These are phyloP conservation scores for Physcomitrellopsis africana DNA, from an alignment of 225 moss, liverwort and hornwort species.

Conservation along the genomic window DNA sequence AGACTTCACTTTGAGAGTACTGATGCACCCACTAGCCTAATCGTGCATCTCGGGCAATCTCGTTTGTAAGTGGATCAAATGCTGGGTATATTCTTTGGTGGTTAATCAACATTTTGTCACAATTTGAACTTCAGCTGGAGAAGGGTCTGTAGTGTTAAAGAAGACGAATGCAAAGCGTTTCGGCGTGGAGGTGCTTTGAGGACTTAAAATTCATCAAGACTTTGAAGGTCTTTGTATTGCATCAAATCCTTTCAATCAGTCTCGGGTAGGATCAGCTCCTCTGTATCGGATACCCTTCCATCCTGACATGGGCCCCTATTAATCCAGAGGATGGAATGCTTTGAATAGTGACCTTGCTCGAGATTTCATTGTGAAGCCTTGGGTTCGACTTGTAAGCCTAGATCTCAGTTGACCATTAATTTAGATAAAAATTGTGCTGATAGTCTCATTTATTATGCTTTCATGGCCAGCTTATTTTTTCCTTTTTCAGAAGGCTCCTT, in stretches of 20 bases:
- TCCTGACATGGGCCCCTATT: constrained; percentile 21
- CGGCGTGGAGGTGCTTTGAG: neutral
- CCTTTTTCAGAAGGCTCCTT: constrained; percentile 2
- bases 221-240: neutral
- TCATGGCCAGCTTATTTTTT: constrained; percentile 21
- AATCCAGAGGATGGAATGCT: constrained; percentile 23
- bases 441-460: neutral
- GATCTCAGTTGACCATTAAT: constrained; percentile 23
- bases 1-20: constrained; percentile 31
- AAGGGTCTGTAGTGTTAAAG: constrained; percentile 18
- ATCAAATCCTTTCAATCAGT: neutral
- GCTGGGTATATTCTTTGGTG: neutral
- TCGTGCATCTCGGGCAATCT: neutral
- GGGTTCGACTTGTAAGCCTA: constrained; percentile 21
- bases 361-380: constrained; percentile 15
- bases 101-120: neutral
- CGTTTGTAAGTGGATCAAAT: neutral
- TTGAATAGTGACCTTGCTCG: constrained; percentile 2
- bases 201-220: neutral
- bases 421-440: constrained; percentile 28
- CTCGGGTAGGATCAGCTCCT: constrained; percentile 24
- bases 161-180: neutral
- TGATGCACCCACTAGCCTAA: neutral
- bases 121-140: constrained; percentile 27
- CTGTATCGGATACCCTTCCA: constrained; percentile 2